Evolutionary conservation across 176 grass and related monocot genomes (phyloP), one percentile per base, ranked within the genome.

Genomic region (Eremochloa ophiuroides): DNA sequence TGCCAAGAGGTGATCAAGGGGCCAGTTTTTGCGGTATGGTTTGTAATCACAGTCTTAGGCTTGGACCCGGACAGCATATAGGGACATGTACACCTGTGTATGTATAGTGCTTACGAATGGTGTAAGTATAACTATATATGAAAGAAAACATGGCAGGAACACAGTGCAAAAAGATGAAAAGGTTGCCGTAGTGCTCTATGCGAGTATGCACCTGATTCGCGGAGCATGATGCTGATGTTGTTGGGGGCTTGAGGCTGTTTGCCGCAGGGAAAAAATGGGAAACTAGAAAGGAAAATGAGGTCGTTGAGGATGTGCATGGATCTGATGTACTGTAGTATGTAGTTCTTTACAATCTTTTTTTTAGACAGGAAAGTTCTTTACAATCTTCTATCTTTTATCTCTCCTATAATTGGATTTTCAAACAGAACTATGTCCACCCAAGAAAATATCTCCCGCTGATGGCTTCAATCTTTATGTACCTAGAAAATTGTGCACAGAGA

Each of bases 1-100:
- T 26, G 29, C 39, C 18, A 82, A 73, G 75, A 89, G 89, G 44
- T 91, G 84, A 58, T 58, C n/a, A 58, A 58, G n/a, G n/a, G n/a
- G 87, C 4, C 14, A 39, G 44, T 48, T 79, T 80, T 67, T 73
- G 34, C 41, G 66, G 42, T 33, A 69, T 42, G 34, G 34, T 72
- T 27, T 27, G 43, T 37, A 18, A 38, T 74, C 4, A 42, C 22
- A 29, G 51, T 44, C 9, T 65, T 46, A 48, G 53, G 37, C 12
- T 46, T 38, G 64, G 30, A 6, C 38, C 38, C n/a, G 31, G 28
- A 37, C 83, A 66, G 1, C 61, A 63, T 31, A 85, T 31, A 85
- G 59, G 71, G 8, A 44, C 26, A 27, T 9, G 47, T 66, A 71
- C 65, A 35, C 43, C 20, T 88, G 59, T 37, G 9, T 33, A 17